A percentile compares a stretch with the other conserved stretches of the same genome.
Evolutionary conservation across 179 eudicot genomes (phyloP).

Genomic region (Camellia oleifera): DNA sequence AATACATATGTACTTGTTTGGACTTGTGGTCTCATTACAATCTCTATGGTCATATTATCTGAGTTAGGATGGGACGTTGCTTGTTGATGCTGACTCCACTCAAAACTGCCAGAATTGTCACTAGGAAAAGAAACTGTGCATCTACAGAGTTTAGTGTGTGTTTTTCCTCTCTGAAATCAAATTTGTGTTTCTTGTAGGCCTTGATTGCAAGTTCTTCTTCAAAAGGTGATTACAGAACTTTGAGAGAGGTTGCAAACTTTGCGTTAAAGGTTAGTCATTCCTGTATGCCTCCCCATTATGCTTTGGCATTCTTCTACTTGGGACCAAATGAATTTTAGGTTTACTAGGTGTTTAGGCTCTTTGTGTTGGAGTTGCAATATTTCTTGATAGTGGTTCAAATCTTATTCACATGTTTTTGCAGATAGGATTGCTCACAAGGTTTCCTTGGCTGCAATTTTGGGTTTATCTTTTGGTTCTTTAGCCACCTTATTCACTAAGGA

Average conservation of each 20-base stretch:
- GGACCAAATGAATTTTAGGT: background rate
- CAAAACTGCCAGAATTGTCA: too few relatives aligned
- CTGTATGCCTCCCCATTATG: background rate
- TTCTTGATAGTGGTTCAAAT: background rate
- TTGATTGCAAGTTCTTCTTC: constrained; percentile 77
- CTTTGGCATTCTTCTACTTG: background rate
- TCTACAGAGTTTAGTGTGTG: background rate
- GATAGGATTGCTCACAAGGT: constrained; percentile 71
- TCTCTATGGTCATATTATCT: too few relatives aligned
- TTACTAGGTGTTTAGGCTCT: constrained; percentile 2
- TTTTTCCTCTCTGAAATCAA: constrained; percentile 1
- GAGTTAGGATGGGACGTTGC: too few relatives aligned
- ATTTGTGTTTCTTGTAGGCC: constrained; percentile 45
- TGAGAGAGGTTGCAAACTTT: constrained; percentile 64
- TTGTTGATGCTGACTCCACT: too few relatives aligned
- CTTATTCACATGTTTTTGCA: constrained; percentile 24
- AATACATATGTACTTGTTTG: too few relatives aligned
- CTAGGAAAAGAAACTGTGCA: too few relatives aligned
- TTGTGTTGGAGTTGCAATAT: constrained; percentile 2
- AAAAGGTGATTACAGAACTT: constrained; percentile 58
- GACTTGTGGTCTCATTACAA: too few relatives aligned
- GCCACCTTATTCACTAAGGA: constrained; percentile 76
- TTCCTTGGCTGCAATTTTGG: constrained; percentile 62
- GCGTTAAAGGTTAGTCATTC: constrained; percentile 57
- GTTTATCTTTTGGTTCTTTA: constrained; percentile 62